A percentile compares a stretch with the other conserved stretches of the same genome.
Conservation (phyloP, 2,329 filamentous ascomycete genomes). For the Calycina herbarum region DNA sequence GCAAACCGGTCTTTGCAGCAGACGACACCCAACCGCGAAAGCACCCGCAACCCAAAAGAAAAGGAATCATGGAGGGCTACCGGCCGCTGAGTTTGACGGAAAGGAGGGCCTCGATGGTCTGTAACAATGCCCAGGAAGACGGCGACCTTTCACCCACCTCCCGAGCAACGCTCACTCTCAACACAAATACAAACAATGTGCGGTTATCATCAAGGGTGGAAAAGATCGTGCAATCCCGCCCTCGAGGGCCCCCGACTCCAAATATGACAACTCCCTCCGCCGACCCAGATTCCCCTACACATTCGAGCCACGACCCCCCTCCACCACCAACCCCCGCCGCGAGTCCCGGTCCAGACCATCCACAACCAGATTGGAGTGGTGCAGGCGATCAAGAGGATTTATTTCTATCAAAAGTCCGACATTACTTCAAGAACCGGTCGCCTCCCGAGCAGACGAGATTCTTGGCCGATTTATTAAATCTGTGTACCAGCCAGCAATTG, state of each 20-base stretch:
- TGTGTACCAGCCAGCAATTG: constrained; percentile 92
- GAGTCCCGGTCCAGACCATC: constrained; percentile 61
- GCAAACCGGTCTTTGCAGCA: constrained; percentile 1
- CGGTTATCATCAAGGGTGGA: constrained; percentile 46
- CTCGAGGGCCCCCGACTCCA: constrained; percentile 63
- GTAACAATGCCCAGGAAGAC: constrained; percentile 48
- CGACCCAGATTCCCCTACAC: constrained; percentile 53
- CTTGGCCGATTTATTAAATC: constrained; percentile 83
- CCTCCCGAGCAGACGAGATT: constrained; percentile 76
- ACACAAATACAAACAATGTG: constrained; percentile 43
- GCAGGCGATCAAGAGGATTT: constrained; percentile 80
- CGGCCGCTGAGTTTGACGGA: constrained; percentile 61
- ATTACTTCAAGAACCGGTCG: constrained; percentile 77
- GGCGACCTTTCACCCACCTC: constrained; percentile 35
- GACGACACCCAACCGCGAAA: not conserved
- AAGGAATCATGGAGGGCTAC: constrained; percentile 35
- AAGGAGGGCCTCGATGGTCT: constrained; percentile 57
- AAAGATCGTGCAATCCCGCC: constrained; percentile 52
- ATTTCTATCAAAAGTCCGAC: constrained; percentile 75
- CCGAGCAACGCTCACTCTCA: constrained; percentile 47
- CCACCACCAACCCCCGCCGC: constrained; percentile 66
- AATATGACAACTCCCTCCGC: constrained; percentile 65
- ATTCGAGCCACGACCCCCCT: constrained; percentile 48
- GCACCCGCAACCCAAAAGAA: not conserved
- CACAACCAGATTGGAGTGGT: constrained; percentile 71